These are phyloP conservation scores for Apiospora rasikravindrae DNA, from an alignment of 2,329 filamentous ascomycete species.

Conservation along the genomic window DNA sequence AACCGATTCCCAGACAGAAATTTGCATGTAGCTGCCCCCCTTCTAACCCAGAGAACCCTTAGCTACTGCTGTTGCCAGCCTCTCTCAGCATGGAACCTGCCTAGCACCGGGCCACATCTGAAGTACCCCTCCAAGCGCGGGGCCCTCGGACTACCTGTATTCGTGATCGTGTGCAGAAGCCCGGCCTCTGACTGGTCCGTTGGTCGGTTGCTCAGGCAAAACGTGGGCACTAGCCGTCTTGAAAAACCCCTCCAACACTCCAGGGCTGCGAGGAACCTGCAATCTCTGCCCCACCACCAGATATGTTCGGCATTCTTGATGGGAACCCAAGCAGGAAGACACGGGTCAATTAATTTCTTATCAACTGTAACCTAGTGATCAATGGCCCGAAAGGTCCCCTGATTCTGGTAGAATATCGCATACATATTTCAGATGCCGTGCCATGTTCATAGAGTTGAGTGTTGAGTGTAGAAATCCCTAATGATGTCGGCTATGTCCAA, in stretches of 20 bases:
- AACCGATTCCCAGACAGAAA: not conserved
- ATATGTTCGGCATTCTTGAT: conserved; percentile 12
- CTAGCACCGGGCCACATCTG: conserved; percentile 5
- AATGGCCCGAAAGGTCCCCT: not conserved
- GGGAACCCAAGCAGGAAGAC: not conserved
- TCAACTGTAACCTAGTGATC: not conserved
- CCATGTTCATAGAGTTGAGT: not conserved
- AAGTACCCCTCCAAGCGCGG: not conserved
- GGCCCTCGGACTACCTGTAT: not conserved
- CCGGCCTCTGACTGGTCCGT: not conserved
- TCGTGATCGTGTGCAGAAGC: not conserved
- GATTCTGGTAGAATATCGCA: not conserved
- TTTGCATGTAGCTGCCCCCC: not conserved
- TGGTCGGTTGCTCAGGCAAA: not conserved
- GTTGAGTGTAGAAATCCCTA: no score
- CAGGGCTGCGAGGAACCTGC: conserved; percentile 5
- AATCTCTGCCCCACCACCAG: not conserved
- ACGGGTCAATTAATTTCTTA: not conserved
- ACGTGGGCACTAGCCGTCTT: not conserved
- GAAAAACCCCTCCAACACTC: conserved; percentile 10
- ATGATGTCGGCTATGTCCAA: not conserved
- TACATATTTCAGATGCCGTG: not conserved
- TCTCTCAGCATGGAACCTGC: not conserved
- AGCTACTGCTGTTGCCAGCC: not conserved
- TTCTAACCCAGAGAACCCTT: no score